Evolutionary conservation across 2,329 filamentous ascomycete species (phyloP), one percentile per base, ranked within the genome.

Genomic region (Clonostachys rosea): DNA sequence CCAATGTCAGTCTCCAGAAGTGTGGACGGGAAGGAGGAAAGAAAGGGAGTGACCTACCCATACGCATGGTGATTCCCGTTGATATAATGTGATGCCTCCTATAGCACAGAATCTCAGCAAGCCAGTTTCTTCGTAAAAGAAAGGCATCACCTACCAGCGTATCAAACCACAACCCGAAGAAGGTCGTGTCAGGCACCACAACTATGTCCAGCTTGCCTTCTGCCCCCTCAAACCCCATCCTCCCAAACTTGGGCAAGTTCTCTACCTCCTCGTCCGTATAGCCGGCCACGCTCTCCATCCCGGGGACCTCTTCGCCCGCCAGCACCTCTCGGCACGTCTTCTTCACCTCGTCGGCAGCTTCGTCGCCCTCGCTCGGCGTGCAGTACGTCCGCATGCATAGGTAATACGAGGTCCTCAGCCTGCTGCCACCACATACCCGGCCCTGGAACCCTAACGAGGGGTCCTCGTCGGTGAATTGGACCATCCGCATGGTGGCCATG

Each of bases 331-430:
- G 45, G 50, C 71, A 74, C 6, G 65, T 70, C 18, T 57, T 47
- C 47, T 70, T 69, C 43, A 69, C 50, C 9, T 48, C 48, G 3
- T 18, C 41, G 12, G 69, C 42, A 0, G 60, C 63, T 0, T 37
- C 52, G 2, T 50, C 49, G 9, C 56, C 50, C 4, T 60, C 58
- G 1, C 51, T 55, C 4, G 50, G 49, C 33, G 52, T 52, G 50
- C 71, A 73, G 53, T 68, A 64, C 4, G 62, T 51, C 5, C 57
- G 51, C 11, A 67, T 41, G 36, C 71, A 75, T 0, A 73, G 48
- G 14, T 66, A 70, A 9, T 70, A 51, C 3, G 68, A 70, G 2
- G 52, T 8, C 4, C 62, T 50, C 2, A 54, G 51, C 30, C 60
- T 51, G 1, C 47, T 52, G 34, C 64, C 69, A 33, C 57, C 50